Evolutionary conservation across 108 stramenopile species (phyloP), one percentile per base, ranked within the genome.

Genomic region (Cyclotella choctawhatcheeana): DNA sequence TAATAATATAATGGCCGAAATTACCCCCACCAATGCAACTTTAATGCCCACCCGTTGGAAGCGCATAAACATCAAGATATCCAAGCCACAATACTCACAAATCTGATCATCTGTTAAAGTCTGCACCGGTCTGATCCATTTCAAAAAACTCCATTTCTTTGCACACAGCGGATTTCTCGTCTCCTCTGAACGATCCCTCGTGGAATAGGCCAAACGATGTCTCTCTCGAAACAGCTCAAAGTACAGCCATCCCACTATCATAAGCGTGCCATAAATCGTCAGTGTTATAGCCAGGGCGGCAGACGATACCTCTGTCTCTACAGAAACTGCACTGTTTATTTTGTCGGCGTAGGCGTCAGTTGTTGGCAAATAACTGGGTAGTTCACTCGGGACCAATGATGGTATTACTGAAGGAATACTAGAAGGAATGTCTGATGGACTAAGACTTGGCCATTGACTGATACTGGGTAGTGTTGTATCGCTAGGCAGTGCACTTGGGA

Each of bases 71-170:
- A 51, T 51, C 14, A 51, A 5, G 50, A 51, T 51, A 51, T 51
- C 50, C 21, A 51, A 51, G 5, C 50, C 50, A 51, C 50, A 51
- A 51, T 21, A 51, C 5, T 51, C 50, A 51, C 8, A 5, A n/a
- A 51, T 21, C 20, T 51, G 14, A 51, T 51, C 50, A 51, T 51
- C 50, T 5, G 50, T 51, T n/a, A 51, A n/a, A n/a, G 21, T 51
- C 21, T 21, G 50, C 50, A 51, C 50, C 17, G 50, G 50, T 51
- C 50, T n/a, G 18, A 51, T 51, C 50, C 50, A 51, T 5, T n/a
- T n/a, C 5, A 51, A 51, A 51, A 51, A 51, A 5, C 5, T 13
- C 8, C 18, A 51, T n/a, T 51, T 51, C 50, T 51, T 51, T 51
- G 8, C 50, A 22, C 50, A 51, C 17, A 51, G 5, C 8, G 14